Percentiles rank a stretch among this genome's conserved stretches.
phyloP scores from a whole-genome alignment of 1,139 yeast genomes.

The Debaryomyces singareniensis region DNA sequence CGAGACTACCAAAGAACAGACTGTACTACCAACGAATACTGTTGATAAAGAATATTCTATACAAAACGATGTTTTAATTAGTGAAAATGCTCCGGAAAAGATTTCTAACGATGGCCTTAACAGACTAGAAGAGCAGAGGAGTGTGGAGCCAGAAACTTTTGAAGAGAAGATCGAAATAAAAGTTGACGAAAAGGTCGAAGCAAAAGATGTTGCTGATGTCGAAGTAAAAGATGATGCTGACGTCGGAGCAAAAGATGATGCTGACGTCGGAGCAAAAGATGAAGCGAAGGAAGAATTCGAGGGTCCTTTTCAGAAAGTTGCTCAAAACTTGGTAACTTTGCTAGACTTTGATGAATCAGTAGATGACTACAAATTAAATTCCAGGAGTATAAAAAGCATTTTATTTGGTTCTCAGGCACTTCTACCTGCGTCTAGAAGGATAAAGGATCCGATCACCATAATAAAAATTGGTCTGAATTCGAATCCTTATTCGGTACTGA shows the following conservation, averaged over 20 bases:
- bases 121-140: background rate
- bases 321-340: constrained; percentile 43
- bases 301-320: constrained; percentile 61
- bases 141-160: background rate
- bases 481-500: constrained; percentile 34
- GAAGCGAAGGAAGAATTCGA: constrained; percentile 26
- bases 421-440: constrained; percentile 45
- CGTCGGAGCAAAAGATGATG: constrained; percentile 16
- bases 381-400: constrained; percentile 29
- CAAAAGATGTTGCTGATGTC: background rate
- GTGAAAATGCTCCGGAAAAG: background rate
- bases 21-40: too few relatives aligned
- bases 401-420: constrained; percentile 59
- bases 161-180: constrained; percentile 7
- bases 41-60: constrained; percentile 1
- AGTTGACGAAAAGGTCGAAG: constrained; percentile 7
- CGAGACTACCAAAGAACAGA: too few relatives aligned
- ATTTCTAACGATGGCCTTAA: constrained; percentile 1
- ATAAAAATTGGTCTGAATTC: constrained; percentile 39
- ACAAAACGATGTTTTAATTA: background rate
- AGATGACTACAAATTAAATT: constrained; percentile 15
- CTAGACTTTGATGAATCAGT: constrained; percentile 35
- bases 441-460: constrained; percentile 51
- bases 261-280: constrained; percentile 20
- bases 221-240: constrained; percentile 9